Conservation (phyloP, 1,139 yeast genomes). For the Blastobotrys indianensis region DNA sequence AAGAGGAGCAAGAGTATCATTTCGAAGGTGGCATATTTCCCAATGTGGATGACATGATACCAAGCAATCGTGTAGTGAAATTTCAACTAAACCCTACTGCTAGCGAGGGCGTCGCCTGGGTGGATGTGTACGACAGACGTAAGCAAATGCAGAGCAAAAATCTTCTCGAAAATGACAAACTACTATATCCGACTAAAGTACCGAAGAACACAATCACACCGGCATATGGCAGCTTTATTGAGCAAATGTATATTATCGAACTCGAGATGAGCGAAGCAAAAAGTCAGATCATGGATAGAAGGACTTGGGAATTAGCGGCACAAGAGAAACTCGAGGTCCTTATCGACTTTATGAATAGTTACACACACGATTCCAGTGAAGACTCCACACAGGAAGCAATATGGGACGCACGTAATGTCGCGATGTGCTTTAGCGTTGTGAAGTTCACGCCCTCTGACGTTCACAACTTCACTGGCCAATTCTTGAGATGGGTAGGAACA, state of each 20-base stretch:
- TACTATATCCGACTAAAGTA: slow-evolving; percentile 37
- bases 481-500: slow-evolving; percentile 24
- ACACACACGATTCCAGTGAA: slow-evolving; percentile 13
- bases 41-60: not conserved
- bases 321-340: slow-evolving; percentile 13
- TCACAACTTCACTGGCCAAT: slow-evolving; percentile 16
- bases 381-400: slow-evolving; percentile 9
- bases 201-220: slow-evolving; percentile 37
- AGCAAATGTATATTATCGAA: slow-evolving; percentile 29
- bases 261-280: slow-evolving; percentile 1
- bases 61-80: slow-evolving; percentile 35
- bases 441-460: slow-evolving; percentile 18
- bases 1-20: not conserved
- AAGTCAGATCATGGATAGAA: not conserved
- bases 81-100: slow-evolving; percentile 40
- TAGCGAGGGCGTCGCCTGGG: slow-evolving; percentile 38
- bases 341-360: slow-evolving; percentile 11
- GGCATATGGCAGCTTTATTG: slow-evolving; percentile 36
- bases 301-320: slow-evolving; percentile 4
- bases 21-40: slow-evolving; percentile 1
- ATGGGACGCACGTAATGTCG: slow-evolving; percentile 22
- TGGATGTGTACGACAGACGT: slow-evolving; percentile 32
- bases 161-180: slow-evolving; percentile 28
- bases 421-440: slow-evolving; percentile 20
- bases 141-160: slow-evolving; percentile 19